Percentiles rank a stretch among this genome's conserved stretches.
Evolutionary conservation across 179 eudicot genomes (phyloP).

Genomic region (Beta lomatogona): DNA sequence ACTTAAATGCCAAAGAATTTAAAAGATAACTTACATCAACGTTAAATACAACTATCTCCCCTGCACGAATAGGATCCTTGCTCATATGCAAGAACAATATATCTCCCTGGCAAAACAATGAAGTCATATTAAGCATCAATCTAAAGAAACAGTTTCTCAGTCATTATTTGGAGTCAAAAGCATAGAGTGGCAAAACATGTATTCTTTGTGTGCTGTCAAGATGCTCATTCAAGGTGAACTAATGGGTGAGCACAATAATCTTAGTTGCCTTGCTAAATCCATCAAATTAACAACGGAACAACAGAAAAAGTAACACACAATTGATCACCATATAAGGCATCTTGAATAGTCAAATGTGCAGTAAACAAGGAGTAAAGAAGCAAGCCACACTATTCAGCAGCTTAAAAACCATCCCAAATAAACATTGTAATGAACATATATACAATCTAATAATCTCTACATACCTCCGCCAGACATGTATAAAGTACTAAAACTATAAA

Average conservation of each 20-base stretch:
- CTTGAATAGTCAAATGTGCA: not conserved
- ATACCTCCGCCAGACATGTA: not conserved
- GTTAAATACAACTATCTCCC: constrained; percentile 96
- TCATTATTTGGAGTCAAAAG: not conserved
- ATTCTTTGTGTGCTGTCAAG: not conserved
- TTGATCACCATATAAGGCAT: not conserved
- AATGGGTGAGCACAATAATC: not conserved
- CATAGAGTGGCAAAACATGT: not conserved
- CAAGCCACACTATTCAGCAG: not conserved
- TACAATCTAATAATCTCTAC: not conserved
- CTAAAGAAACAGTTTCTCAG: not conserved
- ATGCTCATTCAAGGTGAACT: not conserved
- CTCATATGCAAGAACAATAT: constrained; percentile 93
- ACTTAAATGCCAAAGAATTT: not conserved
- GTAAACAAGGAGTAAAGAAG: not conserved
- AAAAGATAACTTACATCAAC: constrained; percentile 65
- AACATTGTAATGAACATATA: not conserved
- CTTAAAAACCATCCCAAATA: not conserved
- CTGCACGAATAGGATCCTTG: constrained; percentile 95
- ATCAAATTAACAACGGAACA: not conserved
- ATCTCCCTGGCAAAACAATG: constrained; percentile 69
- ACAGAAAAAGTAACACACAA: not conserved
- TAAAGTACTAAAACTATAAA: not conserved
- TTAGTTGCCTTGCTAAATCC: constrained; percentile 7
- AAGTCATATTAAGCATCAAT: constrained; percentile 1